These are phyloP conservation scores for Centrapalus pauciflorus DNA, from an alignment of 129 eudicot species.

Conservation along the genomic window DNA sequence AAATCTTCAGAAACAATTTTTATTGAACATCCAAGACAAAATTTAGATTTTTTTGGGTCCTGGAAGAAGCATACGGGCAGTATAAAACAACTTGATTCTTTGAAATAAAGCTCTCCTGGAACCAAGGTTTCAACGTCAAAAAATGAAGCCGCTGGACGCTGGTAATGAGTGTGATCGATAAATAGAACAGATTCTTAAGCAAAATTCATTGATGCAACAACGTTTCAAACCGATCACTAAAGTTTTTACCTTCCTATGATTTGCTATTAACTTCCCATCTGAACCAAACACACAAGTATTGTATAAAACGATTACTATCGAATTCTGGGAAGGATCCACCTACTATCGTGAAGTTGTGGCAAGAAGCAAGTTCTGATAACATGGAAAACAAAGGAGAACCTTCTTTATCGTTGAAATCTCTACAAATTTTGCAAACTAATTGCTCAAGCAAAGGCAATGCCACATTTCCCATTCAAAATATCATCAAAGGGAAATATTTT, in stretches of 20 bases:
- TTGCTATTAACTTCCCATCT: conserved; percentile 29
- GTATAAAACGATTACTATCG: conserved; percentile 16
- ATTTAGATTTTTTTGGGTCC: too few relatives aligned
- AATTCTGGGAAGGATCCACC: conserved; percentile 41
- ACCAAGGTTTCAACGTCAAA: conserved; percentile 33
- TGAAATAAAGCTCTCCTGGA: conserved; percentile 34
- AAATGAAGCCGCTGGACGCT: conserved; percentile 47
- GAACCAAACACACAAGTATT: conserved; percentile 44
- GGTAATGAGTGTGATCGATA: too few relatives aligned
- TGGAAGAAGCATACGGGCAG: too few relatives aligned
- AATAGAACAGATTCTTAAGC: not conserved
- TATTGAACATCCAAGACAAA: too few relatives aligned
- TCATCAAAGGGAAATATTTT: too few relatives aligned
- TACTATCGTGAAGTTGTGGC: conserved; percentile 21
- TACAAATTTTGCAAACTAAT: conserved; percentile 22
- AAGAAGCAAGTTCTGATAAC: conserved; percentile 33
- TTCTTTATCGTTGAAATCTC: conserved; percentile 19
- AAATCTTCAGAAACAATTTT: conserved; percentile 21
- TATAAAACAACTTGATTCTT: conserved; percentile 37
- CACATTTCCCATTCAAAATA: conserved; percentile 37
- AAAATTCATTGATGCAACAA: not conserved
- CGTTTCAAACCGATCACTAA: not conserved
- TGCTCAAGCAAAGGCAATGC: conserved; percentile 40
- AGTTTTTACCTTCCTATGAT: conserved; percentile 42
- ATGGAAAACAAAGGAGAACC: conserved; percentile 15